phyloP scores from a whole-genome alignment of 2,329 filamentous ascomycete genomes.

The Apiospora koreana region DNA sequence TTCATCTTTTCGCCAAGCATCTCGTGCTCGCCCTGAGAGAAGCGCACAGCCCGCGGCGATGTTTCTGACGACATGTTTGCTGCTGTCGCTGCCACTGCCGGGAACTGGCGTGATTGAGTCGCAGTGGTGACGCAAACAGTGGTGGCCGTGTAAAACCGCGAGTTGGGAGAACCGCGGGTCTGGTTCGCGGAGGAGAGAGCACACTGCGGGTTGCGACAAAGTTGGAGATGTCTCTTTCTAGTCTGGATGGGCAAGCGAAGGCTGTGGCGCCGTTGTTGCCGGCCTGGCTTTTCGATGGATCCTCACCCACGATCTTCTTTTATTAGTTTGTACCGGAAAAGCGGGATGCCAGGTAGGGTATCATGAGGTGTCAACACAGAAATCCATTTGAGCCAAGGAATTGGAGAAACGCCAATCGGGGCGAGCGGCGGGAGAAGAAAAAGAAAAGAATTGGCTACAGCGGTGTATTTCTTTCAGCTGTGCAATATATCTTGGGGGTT shows the following conservation, averaged over 20 bases:
- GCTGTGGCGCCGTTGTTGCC: conserved; percentile 1
- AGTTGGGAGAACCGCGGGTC: not conserved
- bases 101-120: not conserved
- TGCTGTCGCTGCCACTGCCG: conserved; percentile 8
- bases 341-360: not conserved
- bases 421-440: not conserved
- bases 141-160: not conserved
- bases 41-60: conserved; percentile 58
- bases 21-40: conserved; percentile 52
- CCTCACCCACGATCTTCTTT: conserved; percentile 9
- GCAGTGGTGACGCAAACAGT: not conserved
- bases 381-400: conserved; percentile 5
- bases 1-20: conserved; percentile 45
- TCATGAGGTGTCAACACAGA: not conserved
- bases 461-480: not conserved
- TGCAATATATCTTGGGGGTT: not conserved
- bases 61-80: conserved; percentile 41
- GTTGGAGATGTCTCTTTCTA: not conserved
- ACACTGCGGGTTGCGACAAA: conserved; percentile 6
- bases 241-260: not conserved
- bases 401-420: not conserved
- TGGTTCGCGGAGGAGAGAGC: not conserved
- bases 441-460: not conserved
- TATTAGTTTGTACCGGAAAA: conserved; percentile 6
- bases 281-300: conserved; percentile 5